A percentile compares a stretch with the other conserved stretches of the same genome.
Conservation (phyloP, 208 protist genomes). For the Leishmania major region DNA sequence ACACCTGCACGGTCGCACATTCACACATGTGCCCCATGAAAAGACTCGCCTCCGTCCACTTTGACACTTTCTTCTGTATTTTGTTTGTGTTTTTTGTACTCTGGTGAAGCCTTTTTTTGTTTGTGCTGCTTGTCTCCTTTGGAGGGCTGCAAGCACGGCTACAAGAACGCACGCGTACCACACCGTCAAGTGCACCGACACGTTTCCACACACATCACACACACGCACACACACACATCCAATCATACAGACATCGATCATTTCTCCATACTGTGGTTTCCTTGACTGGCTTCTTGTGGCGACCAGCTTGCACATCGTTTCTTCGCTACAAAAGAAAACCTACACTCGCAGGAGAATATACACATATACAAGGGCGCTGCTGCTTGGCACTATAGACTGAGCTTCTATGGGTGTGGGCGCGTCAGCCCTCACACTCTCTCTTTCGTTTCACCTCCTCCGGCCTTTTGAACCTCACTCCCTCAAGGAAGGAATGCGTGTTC, state of each 20-base stretch:
- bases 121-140: neutral
- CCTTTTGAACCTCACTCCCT: neutral
- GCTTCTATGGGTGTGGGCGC: neutral
- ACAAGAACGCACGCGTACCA: neutral
- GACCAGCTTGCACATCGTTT: neutral
- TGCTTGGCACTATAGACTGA: neutral
- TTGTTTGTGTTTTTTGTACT: constrained; percentile 15
- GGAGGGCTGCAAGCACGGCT: neutral
- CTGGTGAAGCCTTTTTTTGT: too few relatives aligned
- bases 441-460: neutral
- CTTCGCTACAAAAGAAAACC: neutral
- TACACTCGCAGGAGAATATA: neutral
- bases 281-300: neutral
- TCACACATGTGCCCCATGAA: neutral
- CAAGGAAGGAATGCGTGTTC: constrained; percentile 51
- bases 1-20: neutral
- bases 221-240: neutral
- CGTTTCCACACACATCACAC: too few relatives aligned
- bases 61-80: constrained; percentile 16
- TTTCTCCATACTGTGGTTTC: neutral
- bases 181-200: neutral
- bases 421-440: neutral
- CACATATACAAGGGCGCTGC: neutral
- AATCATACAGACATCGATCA: neutral
- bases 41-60: neutral